Conservation (phyloP, 2,329 filamentous ascomycete genomes). For the Periconia macrospinosa region DNA sequence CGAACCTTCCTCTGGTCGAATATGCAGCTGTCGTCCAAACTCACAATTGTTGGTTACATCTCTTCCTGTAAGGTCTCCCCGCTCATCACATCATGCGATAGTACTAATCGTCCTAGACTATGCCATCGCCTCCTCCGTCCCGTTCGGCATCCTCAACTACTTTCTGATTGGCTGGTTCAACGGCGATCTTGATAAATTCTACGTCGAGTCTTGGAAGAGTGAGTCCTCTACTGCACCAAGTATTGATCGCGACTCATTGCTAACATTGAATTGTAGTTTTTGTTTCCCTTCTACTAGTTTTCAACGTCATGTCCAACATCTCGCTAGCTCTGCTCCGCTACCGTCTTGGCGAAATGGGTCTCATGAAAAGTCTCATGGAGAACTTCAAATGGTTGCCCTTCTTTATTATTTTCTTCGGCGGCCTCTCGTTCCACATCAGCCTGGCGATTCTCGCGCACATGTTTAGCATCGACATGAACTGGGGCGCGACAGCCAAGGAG, state of each 20-base stretch:
- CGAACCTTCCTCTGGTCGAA: slow-evolving; percentile 60
- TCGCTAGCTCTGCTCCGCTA: slow-evolving; percentile 64
- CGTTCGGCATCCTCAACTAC: slow-evolving; percentile 68
- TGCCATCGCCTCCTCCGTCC: slow-evolving; percentile 66
- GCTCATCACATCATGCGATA: background rate
- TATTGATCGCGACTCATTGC: background rate
- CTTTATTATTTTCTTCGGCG: slow-evolving; percentile 78
- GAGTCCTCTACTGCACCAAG: background rate
- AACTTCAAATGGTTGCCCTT: slow-evolving; percentile 66
- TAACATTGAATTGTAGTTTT: slow-evolving; percentile 55
- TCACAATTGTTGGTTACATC: slow-evolving; percentile 70
- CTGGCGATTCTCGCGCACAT: slow-evolving; percentile 78
- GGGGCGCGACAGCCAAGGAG: slow-evolving; percentile 83
- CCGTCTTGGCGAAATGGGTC: slow-evolving; percentile 56
- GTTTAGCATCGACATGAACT: slow-evolving; percentile 83
- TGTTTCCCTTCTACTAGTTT: slow-evolving; percentile 63
- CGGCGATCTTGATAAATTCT: slow-evolving; percentile 76
- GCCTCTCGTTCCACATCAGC: slow-evolving; percentile 75
- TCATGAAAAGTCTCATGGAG: slow-evolving; percentile 55
- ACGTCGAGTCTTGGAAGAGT: slow-evolving; percentile 70
- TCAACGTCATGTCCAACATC: slow-evolving; percentile 62
- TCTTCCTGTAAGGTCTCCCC: slow-evolving; percentile 53
- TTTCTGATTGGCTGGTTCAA: slow-evolving; percentile 71
- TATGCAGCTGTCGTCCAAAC: slow-evolving; percentile 65
- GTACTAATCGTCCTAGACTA: slow-evolving; percentile 48